Evolutionary conservation across 192 early-diverging fungal genomes (phyloP).

Genomic region (Phlyctochytrium bullatum): DNA sequence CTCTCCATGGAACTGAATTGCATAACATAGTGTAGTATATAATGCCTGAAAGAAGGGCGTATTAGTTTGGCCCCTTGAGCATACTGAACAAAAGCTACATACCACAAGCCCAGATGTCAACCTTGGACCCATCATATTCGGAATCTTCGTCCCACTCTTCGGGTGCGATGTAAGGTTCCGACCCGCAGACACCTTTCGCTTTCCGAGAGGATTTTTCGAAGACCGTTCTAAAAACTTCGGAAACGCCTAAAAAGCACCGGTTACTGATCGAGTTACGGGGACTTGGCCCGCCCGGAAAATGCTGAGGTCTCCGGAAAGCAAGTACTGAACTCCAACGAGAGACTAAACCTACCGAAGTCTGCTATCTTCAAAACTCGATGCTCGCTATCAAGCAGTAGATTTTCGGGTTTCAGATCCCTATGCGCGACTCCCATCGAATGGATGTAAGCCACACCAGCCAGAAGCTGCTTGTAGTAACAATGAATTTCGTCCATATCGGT

Average conservation of each 20-base stretch:
- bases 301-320: background rate
- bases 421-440: slow-evolving; percentile 56
- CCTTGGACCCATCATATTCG: slow-evolving; percentile 45
- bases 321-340: background rate
- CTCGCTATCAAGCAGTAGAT: slow-evolving; percentile 47
- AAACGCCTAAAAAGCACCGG: slow-evolving; percentile 39
- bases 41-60: too few species aligned
- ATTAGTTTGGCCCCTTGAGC: too few species aligned
- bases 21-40: slow-evolving; percentile 46
- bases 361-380: slow-evolving; percentile 50
- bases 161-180: slow-evolving; percentile 58
- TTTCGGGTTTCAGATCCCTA: slow-evolving; percentile 55
- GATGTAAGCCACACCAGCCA: slow-evolving; percentile 47
- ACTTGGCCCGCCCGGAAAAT: slow-evolving; percentile 5
- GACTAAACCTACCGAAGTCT: slow-evolving; percentile 45
- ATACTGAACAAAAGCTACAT: slow-evolving; percentile 1
- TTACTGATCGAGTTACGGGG: too few species aligned
- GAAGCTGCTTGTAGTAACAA: slow-evolving; percentile 55
- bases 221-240: slow-evolving; percentile 48
- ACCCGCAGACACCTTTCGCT: slow-evolving; percentile 46
- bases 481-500: slow-evolving; percentile 40
- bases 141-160: slow-evolving; percentile 47
- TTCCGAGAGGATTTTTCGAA: slow-evolving; percentile 44
- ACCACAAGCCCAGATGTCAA: slow-evolving; percentile 56
- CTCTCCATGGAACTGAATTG: slow-evolving; percentile 46